phyloP scores from a whole-genome alignment of 2,329 filamentous ascomycete genomes.

The Verticillium nonalfalfae region DNA sequence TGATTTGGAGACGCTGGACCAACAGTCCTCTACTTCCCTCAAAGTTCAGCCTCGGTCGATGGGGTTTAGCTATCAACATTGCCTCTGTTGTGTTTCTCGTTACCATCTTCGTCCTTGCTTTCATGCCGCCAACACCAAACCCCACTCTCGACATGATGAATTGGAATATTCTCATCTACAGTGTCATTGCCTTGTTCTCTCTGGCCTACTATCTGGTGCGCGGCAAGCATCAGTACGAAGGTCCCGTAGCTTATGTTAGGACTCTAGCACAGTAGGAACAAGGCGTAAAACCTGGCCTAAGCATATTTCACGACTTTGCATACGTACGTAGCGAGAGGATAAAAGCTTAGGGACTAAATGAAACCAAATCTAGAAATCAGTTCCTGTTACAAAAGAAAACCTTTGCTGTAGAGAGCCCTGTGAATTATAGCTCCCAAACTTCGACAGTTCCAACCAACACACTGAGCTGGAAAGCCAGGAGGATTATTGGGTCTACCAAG shows the following conservation, averaged over 20 bases:
- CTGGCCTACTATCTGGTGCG: conserved; percentile 28
- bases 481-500: too few species aligned
- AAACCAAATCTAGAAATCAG: too few species aligned
- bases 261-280: not conserved
- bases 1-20: conserved; percentile 35
- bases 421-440: too few species aligned
- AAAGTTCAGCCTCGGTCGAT: conserved; percentile 28
- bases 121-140: conserved; percentile 33
- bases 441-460: too few species aligned
- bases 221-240: conserved; percentile 12
- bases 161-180: conserved; percentile 40
- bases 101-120: conserved; percentile 39
- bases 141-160: conserved; percentile 38
- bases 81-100: conserved; percentile 36
- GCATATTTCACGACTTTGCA: too few species aligned
- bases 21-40: conserved; percentile 10
- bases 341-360: too few species aligned
- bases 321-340: too few species aligned
- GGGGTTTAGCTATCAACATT: conserved; percentile 32
- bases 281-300: not conserved
- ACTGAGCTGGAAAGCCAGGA: too few species aligned
- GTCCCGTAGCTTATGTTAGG: conserved; percentile 8
- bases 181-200: conserved; percentile 28
- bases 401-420: too few species aligned
- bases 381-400: too few species aligned